A percentile compares a stretch with the other conserved stretches of the same genome.
Evolutionary conservation across 176 grass and related monocot species (phyloP).

Genomic region (Thalia dealbata): DNA sequence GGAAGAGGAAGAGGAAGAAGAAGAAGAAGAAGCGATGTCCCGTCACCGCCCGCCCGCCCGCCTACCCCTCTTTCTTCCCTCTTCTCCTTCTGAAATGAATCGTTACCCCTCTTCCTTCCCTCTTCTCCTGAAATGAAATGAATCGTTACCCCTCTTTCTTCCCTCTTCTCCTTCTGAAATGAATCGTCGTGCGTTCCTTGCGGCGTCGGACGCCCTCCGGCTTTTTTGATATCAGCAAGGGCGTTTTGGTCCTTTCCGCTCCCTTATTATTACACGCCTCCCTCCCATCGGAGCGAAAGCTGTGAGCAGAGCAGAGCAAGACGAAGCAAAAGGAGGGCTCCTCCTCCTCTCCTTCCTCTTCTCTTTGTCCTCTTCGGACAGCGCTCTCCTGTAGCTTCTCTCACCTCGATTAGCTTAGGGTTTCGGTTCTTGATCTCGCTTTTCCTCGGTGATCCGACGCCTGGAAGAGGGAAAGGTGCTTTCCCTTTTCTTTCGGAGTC

Average conservation of each 20-base stretch:
- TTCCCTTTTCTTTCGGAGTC: neutral
- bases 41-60: too few relatives aligned
- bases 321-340: neutral
- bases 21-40: too few relatives aligned
- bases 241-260: slow-evolving; percentile 10
- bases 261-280: neutral
- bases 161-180: too few relatives aligned
- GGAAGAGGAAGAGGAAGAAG: too few relatives aligned
- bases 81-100: too few relatives aligned
- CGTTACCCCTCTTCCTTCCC: too few relatives aligned
- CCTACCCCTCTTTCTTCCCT: too few relatives aligned
- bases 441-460: neutral
- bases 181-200: slow-evolving; percentile 14
- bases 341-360: neutral
- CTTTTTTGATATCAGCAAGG: neutral
- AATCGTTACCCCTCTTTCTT: too few relatives aligned
- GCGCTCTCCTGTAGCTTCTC: neutral
- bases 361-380: slow-evolving; percentile 3
- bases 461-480: neutral
- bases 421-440: neutral
- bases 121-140: too few relatives aligned
- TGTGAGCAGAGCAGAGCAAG: neutral
- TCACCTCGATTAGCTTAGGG: neutral
- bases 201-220: neutral
- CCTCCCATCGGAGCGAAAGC: slow-evolving; percentile 9